Conservation (phyloP, 306 rosid genomes). For the Fagus crenata region DNA sequence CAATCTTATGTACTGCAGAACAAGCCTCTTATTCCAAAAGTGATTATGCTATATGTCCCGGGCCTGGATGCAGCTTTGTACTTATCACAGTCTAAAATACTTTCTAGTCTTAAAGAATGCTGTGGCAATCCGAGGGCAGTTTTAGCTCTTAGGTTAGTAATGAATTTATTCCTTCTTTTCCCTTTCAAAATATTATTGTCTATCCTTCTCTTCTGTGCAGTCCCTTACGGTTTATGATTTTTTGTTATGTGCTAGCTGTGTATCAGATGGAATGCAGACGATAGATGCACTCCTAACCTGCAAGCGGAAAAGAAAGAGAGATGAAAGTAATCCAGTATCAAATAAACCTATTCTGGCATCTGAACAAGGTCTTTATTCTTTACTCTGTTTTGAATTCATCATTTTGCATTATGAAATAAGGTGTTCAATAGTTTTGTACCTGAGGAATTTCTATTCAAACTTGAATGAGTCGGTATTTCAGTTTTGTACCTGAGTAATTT, state of each 20-base stretch:
- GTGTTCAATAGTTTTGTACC: constrained; percentile 7
- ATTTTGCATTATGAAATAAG: constrained; percentile 14
- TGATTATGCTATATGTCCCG: constrained; percentile 88
- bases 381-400: constrained; percentile 8
- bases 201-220: constrained; percentile 5
- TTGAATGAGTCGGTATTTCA: constrained; percentile 3
- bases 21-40: constrained; percentile 92
- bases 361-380: constrained; percentile 57
- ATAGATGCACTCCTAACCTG: constrained; percentile 87
- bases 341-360: constrained; percentile 37
- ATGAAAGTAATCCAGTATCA: constrained; percentile 36
- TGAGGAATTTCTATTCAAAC: constrained; percentile 8
- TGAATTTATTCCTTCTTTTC: constrained; percentile 24
- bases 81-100: constrained; percentile 63
- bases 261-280: constrained; percentile 87
- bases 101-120: constrained; percentile 54
- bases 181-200: constrained; percentile 12
- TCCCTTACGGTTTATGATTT: constrained; percentile 15
- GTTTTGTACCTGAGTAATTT: neutral
- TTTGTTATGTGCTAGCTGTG: constrained; percentile 52
- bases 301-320: constrained; percentile 86
- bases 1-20: constrained; percentile 58
- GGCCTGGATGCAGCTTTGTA: constrained; percentile 94
- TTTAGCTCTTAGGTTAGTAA: constrained; percentile 80
- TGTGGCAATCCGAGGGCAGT: constrained; percentile 86